Base-by-base conservation (phyloP, 2,329 filamentous ascomycete genomes). In the Penicillium janthinellum region DNA sequence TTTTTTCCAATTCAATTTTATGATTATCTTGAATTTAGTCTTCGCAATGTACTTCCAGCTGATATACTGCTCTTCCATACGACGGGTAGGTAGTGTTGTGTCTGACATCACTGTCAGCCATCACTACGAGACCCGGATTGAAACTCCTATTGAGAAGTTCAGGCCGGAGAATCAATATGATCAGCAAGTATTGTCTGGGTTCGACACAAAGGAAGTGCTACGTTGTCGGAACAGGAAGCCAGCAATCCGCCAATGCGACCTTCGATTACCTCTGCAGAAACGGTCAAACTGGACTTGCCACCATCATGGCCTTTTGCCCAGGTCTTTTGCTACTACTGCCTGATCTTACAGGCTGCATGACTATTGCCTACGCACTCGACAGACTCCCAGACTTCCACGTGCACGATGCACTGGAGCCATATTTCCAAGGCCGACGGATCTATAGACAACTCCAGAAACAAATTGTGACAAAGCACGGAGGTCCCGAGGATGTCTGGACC, bases 361-460 rank as follows among this genome's bases (percentile, higher is more conserved):
- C 1, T 12, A 6, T 28, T 11, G 22, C 42, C 22, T 28, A 12
- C 12, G 22, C 42, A 45, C 15, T 15, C 41, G 25, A 11, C 22
- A 20, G 25, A 15, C 11, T 25, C 12, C n/a, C 28, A 47, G 6
- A n/a, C 12, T 3, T 15, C 28, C 5, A 25, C 25, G 41, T 58
- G 37, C n/a, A 64, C 50, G 20, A 67, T 64, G 64, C 61, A 20
- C 20, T 20, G 20, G 20, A 65, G 25, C 59, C 61, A 5, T 49
- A 57, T n/a, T 44, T 57, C 5, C 56, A 65, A 52, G 45, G 55
- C 20, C 61, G 61, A 11, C 50, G 37, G 17, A 62, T 67, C 49
- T 59, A 57, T 39, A 64, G 56, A 58, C 58, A 63, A 48, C 63
- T 69, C 17, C 39, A 70, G 45, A 55, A 54, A 60, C 68, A 70